Evolutionary conservation across 495 filamentous ascomycete species (phyloP).

Genomic region (Penicillium silybi): DNA sequence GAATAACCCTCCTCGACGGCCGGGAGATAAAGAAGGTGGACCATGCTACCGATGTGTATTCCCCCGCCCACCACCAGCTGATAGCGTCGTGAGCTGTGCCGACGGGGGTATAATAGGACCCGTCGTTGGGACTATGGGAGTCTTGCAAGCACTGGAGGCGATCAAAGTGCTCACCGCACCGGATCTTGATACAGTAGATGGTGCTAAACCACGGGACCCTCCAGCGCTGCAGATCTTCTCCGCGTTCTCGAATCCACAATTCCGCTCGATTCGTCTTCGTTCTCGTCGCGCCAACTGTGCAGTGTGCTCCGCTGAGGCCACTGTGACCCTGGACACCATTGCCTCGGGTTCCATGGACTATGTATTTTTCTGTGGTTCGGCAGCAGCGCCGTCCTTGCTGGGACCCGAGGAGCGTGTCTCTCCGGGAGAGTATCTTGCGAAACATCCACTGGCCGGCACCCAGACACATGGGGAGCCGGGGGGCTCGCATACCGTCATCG

Average conservation of each 20-base stretch:
- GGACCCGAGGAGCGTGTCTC: constrained; percentile 59
- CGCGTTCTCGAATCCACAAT: constrained; percentile 60
- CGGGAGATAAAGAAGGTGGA: constrained; percentile 49
- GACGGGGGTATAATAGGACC: constrained; percentile 91
- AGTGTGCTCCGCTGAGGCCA: constrained; percentile 63
- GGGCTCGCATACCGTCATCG: constrained; percentile 57
- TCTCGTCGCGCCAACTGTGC: constrained; percentile 63
- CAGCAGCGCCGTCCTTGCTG: constrained; percentile 47
- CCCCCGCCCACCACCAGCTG: constrained; percentile 76
- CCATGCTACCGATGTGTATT: constrained; percentile 96
- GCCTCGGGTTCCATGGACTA: constrained; percentile 67
- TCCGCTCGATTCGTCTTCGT: constrained; percentile 70
- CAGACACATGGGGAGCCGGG: neutral
- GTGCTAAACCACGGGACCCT: constrained; percentile 27
- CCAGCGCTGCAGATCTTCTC: constrained; percentile 68
- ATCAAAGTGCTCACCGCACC: constrained; percentile 66
- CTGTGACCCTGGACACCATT: constrained; percentile 59
- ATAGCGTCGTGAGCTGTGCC: constrained; percentile 74
- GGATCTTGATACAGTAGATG: neutral
- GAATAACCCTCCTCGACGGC: constrained; percentile 47
- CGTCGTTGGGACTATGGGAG: constrained; percentile 91
- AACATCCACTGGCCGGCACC: constrained; percentile 9
- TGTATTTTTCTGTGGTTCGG: constrained; percentile 69
- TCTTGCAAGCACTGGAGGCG: constrained; percentile 83
- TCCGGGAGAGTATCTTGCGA: constrained; percentile 46